A percentile compares a stretch with the other conserved stretches of the same genome.
Evolutionary conservation across 192 early-diverging fungal genomes (phyloP).

Genomic region (Linnemannia exigua): DNA sequence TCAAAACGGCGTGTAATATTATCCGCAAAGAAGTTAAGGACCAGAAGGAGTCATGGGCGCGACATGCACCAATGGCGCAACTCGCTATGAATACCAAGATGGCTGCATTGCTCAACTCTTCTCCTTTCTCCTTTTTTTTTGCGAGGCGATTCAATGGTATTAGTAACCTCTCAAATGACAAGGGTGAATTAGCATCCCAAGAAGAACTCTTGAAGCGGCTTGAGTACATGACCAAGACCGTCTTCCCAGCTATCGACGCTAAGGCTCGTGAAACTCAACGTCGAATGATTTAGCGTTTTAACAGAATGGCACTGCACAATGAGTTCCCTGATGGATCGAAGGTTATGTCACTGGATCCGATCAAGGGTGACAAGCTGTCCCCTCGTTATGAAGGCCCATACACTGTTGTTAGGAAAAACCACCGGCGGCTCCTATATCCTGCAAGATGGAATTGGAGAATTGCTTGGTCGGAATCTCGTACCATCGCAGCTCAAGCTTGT

Average conservation of each 20-base stretch:
- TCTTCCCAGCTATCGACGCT: constrained; percentile 31
- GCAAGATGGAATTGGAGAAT: constrained; percentile 32
- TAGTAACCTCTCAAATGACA: no score
- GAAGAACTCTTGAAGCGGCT: no score
- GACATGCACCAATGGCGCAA: constrained; percentile 54
- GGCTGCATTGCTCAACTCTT: constrained; percentile 27
- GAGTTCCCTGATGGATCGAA: constrained; percentile 27
- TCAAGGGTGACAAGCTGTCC: constrained; percentile 12
- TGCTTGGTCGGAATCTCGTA: constrained; percentile 28
- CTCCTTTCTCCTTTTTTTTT: constrained; percentile 63
- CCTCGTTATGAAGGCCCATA: constrained; percentile 42
- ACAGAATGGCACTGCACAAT: constrained; percentile 23
- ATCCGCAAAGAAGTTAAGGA: constrained; percentile 46
- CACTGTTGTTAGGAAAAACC: constrained; percentile 23
- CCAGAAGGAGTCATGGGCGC: constrained; percentile 36
- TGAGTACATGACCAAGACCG: constrained; percentile 26
- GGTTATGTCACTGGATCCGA: constrained; percentile 26
- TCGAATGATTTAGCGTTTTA: constrained; percentile 30
- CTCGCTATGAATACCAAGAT: constrained; percentile 52
- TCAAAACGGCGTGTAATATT: constrained; percentile 59
- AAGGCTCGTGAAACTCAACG: constrained; percentile 9
- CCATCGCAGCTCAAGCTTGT: constrained; percentile 32
- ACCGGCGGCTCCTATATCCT: constrained; percentile 35
- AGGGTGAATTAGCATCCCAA: no score
- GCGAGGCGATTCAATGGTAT: constrained; percentile 49